phyloP scores from a whole-genome alignment of 768 basidiomycete genomes.

The Rhodosporidiobolus odoratus region DNA sequence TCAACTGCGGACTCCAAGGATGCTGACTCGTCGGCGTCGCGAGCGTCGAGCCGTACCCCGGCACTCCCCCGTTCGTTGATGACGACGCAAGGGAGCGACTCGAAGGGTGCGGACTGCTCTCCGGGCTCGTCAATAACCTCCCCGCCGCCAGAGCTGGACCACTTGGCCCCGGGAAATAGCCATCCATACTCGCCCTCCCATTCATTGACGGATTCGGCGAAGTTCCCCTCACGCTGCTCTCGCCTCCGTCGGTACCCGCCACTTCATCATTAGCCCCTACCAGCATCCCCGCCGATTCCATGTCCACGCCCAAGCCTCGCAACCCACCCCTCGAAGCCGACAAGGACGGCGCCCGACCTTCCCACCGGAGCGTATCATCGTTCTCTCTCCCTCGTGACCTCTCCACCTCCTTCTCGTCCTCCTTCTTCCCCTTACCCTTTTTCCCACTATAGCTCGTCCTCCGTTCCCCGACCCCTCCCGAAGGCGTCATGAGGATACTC shows the following conservation, averaged over 20 bases:
- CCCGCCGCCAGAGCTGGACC: not conserved
- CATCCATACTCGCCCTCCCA: not conserved
- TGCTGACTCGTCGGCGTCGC: not conserved
- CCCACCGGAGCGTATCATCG: not conserved
- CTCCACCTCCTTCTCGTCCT: constrained; percentile 10
- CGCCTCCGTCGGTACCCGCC: not conserved
- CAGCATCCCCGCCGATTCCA: too few relatives aligned
- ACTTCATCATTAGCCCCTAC: too few relatives aligned
- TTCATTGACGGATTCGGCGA: not conserved
- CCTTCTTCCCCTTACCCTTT: not conserved
- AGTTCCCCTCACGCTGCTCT: not conserved
- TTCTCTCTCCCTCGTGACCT: not conserved
- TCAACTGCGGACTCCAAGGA: not conserved
- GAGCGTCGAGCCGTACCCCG: not conserved
- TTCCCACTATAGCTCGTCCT: not conserved
- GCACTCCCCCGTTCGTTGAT: not conserved
- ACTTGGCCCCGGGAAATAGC: not conserved
- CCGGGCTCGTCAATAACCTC: constrained; percentile 2
- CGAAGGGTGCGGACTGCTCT: constrained; percentile 1
- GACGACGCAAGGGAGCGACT: not conserved
- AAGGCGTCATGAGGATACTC: constrained; percentile 13
- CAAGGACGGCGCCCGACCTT: not conserved
- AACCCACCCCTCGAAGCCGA: not conserved
- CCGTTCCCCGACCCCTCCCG: not conserved
- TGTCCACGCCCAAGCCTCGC: constrained; percentile 15